Evolutionary conservation across 1,284 basidiomycete species (phyloP).

Genomic region (Rhodotorula sp.): DNA sequence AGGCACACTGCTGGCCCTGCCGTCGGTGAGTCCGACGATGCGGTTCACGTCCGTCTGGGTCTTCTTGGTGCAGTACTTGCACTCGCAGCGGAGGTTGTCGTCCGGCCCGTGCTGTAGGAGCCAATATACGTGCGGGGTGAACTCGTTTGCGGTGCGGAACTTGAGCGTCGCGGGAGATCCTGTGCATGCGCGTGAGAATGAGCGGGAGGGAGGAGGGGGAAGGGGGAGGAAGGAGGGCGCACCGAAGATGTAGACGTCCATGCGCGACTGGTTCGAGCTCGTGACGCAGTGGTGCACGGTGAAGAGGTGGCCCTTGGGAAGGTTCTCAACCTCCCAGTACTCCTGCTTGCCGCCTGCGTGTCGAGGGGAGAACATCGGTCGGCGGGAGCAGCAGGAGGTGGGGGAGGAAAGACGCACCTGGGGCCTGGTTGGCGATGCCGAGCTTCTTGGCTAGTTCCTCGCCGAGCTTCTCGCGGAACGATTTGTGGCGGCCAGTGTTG

Average conservation of each 20-base stretch:
- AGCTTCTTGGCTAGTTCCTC: constrained; percentile 15
- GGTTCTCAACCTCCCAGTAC: constrained; percentile 63
- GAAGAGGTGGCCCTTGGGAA: constrained; percentile 69
- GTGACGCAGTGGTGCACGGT: constrained; percentile 69
- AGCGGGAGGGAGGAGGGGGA: not conserved
- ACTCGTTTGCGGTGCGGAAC: constrained; percentile 76
- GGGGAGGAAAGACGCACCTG: not conserved
- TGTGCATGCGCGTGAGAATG: constrained; percentile 42
- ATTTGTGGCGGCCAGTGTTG: not conserved
- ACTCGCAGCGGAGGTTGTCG: constrained; percentile 61
- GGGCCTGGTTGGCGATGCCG: not conserved
- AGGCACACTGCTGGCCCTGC: constrained; percentile 41
- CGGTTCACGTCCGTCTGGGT: constrained; percentile 68
- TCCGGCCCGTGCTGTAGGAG: constrained; percentile 62
- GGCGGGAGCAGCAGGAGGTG: too few relatives aligned
- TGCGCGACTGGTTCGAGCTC: constrained; percentile 56
- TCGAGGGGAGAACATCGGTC: too few relatives aligned
- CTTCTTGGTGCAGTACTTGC: constrained; percentile 69
- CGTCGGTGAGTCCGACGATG: constrained; percentile 58
- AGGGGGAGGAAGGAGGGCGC: constrained; percentile 40
- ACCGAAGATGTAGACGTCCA: constrained; percentile 76
- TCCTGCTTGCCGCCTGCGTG: constrained; percentile 49
- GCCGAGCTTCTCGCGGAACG: constrained; percentile 10
- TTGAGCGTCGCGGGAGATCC: constrained; percentile 57
- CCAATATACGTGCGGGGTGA: constrained; percentile 78